phyloP scores from a whole-genome alignment of 306 rosid species.

The Purshia tridentata region DNA sequence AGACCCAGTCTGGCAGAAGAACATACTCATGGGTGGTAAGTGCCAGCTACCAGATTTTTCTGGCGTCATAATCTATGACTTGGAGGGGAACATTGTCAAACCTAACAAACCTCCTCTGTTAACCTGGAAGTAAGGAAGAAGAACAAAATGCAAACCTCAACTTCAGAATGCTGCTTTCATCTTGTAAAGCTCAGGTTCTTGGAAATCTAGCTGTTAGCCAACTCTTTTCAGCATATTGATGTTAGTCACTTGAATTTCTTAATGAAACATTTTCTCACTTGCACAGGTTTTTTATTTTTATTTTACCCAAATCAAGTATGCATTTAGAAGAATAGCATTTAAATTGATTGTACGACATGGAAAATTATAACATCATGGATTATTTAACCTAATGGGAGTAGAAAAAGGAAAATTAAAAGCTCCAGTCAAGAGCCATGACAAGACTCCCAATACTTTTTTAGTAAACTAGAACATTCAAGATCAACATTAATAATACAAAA shows the following conservation, averaged over 20 bases:
- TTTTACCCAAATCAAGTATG: too few species aligned
- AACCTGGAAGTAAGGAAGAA: constrained; percentile 53
- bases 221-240: not conserved
- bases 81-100: constrained; percentile 52
- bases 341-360: not conserved
- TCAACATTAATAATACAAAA: not conserved
- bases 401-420: not conserved
- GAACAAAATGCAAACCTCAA: not conserved
- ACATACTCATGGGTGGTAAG: constrained; percentile 91
- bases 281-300: not conserved
- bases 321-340: too few species aligned
- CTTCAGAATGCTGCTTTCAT: not conserved
- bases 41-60: constrained; percentile 90
- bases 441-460: not conserved
- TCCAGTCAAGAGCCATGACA: not conserved
- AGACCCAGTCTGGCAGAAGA: constrained; percentile 76
- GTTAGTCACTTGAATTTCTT: not conserved
- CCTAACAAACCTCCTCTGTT: constrained; percentile 51
- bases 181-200: not conserved
- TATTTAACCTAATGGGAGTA: not conserved
- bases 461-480: not conserved
- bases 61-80: constrained; percentile 79
- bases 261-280: too few species aligned
- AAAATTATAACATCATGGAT: not conserved
- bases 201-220: too few species aligned